These are phyloP conservation scores for Xylaria sp. DNA, from an alignment of 2,329 filamentous ascomycete genomes.

Conservation along the genomic window DNA sequence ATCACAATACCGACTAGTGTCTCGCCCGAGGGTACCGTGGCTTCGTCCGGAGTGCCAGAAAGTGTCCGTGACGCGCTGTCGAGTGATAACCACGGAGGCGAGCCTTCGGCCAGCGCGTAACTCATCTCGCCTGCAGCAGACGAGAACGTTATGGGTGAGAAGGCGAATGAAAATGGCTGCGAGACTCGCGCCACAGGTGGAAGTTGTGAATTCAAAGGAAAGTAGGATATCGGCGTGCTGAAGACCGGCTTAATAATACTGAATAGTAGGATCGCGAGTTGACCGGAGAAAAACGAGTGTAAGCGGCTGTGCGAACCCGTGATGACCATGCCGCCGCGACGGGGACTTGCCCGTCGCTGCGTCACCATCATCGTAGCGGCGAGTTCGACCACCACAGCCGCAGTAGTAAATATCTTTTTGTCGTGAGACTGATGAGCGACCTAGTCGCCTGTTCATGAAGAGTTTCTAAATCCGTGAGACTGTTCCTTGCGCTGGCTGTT, in stretches of 20 bases:
- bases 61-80: conserved; percentile 69
- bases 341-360: conserved; percentile 17
- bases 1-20: conserved; percentile 64
- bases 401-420: not conserved
- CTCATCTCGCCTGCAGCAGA: conserved; percentile 60
- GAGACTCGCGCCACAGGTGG: conserved; percentile 77
- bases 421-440: conserved; percentile 3
- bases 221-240: conserved; percentile 55
- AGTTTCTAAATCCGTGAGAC: not conserved
- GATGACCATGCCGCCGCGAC: conserved; percentile 7
- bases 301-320: not conserved
- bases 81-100: conserved; percentile 77
- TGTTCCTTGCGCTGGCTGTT: not conserved
- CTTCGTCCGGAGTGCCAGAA: conserved; percentile 68
- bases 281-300: not conserved
- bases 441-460: not conserved
- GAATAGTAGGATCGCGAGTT: conserved; percentile 18
- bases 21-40: conserved; percentile 44
- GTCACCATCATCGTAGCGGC: conserved; percentile 15
- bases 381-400: not conserved
- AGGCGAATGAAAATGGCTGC: conserved; percentile 71
- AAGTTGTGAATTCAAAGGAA: conserved; percentile 84
- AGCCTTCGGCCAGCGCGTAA: conserved; percentile 66
- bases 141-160: conserved; percentile 76
- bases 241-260: conserved; percentile 40